Base-by-base conservation (phyloP, 768 basidiomycete genomes). In the Pleurotus platypus region DNA sequence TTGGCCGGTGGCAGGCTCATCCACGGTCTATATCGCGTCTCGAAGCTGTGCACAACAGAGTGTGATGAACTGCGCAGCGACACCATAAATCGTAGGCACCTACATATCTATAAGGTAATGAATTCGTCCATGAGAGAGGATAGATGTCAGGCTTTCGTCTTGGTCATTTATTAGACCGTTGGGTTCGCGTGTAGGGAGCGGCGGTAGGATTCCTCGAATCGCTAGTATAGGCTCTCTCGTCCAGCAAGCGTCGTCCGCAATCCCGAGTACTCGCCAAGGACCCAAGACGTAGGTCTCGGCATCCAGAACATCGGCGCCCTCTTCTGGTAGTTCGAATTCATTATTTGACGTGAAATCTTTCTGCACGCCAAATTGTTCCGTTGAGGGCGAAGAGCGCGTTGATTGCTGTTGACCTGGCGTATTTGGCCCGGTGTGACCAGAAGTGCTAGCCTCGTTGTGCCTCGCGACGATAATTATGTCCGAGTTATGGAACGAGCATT, bases 21-120 rank as follows among this genome's bases (percentile, higher is more conserved):
- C 79, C 79, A 79, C 22, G 78, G 78, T 12, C 61, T 68, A 51
- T 80, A 78, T n/a, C 69, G 69, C 48, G 68, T 67, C 54, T 79
- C 74, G 53, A 79, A 79, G 54, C 78, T 79, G 46, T 27, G 18
- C 30, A 2, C 56, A 15, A 8, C 30, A 11, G 30, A 11, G 30
- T 35, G 30, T 9, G 30, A 35, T 35, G 7, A 35, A 50, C 8
- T 40, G 20, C 24, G 51, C 30, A 35, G 30, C 30, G 4, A 35
- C 9, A 35, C 9, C 30, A 35, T 8, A 57, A n/a, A 57, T 30
- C n/a, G 6, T 30, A n/a, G 12, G 43, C 22, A 45, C 35, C 15
- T 51, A 78, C 77, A 74, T 71, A 18, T 76, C 72, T 20, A 73
- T 62, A n/a, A 78, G 66, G 26, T 66, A 72, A 7, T 63, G 65